A percentile compares a stretch with the other conserved stretches of the same genome.
Evolutionary conservation across 2,329 filamentous ascomycete genomes (phyloP).

Genomic region (Botrytis byssoidea): DNA sequence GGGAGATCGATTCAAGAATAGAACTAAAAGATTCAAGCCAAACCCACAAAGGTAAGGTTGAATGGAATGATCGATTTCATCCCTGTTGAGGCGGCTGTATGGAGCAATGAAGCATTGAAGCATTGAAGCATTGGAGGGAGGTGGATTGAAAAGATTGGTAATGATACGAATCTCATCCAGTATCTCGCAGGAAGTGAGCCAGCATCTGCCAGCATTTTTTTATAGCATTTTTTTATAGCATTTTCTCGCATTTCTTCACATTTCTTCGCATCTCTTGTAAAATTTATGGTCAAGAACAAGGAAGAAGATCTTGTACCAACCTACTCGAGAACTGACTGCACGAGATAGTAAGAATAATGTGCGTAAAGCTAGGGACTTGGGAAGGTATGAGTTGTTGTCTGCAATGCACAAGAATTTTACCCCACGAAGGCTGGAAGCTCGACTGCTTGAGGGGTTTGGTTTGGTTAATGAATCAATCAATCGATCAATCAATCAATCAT

Average conservation of each 20-base stretch:
- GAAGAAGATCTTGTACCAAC: neutral
- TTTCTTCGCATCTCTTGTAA: neutral
- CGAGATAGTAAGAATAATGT: neutral
- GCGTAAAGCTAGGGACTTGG: neutral
- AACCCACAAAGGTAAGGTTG: constrained; percentile 14
- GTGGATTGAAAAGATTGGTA: neutral
- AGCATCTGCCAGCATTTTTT: neutral
- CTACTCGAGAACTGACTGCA: neutral
- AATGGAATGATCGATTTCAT: neutral
- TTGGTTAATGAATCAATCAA: neutral
- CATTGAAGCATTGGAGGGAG: neutral
- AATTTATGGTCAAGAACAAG: neutral
- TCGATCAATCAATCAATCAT: neutral
- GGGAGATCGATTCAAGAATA: constrained; percentile 12
- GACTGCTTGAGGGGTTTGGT: neutral
- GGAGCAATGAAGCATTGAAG: neutral
- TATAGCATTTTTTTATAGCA: neutral
- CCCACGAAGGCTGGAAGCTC: constrained; percentile 7
- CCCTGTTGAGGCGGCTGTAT: constrained; percentile 13
- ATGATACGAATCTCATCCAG: neutral
- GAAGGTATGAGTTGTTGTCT: neutral
- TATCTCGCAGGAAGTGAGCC: neutral
- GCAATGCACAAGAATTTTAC: neutral
- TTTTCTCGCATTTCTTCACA: neutral
- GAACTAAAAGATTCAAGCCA: neutral